Evolutionary conservation across 2,329 filamentous ascomycete species (phyloP).

Genomic region (Trichoderma sp.): DNA sequence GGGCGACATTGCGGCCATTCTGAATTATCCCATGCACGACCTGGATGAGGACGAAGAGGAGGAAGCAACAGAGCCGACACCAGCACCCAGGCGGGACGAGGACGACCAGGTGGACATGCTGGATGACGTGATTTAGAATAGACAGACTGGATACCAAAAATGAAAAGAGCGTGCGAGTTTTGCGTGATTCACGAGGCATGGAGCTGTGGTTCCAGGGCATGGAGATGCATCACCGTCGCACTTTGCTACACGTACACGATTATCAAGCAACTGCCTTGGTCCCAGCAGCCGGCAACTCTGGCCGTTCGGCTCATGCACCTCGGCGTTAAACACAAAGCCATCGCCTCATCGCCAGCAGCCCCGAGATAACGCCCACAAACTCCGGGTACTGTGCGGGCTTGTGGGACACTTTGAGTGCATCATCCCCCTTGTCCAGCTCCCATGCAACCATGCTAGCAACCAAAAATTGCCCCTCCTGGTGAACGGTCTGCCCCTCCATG

Average conservation of each 20-base stretch:
- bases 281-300: not conserved
- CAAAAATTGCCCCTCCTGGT: slow-evolving; percentile 13
- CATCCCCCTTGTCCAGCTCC: too few relatives aligned
- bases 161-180: not conserved
- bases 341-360: not conserved
- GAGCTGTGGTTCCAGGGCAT: not conserved
- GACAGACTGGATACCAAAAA: slow-evolving; percentile 10
- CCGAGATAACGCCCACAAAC: not conserved
- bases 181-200: not conserved
- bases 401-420: not conserved
- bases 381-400: not conserved
- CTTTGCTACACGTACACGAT: too few relatives aligned
- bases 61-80: slow-evolving; percentile 32
- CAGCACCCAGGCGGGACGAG: slow-evolving; percentile 32
- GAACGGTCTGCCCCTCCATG: not conserved
- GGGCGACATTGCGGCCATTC: slow-evolving; percentile 83
- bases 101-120: slow-evolving; percentile 38
- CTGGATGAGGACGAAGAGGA: slow-evolving; percentile 70
- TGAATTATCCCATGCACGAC: slow-evolving; percentile 85
- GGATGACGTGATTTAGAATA: slow-evolving; percentile 41
- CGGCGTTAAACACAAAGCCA: not conserved
- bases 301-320: not conserved
- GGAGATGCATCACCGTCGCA: too few relatives aligned
- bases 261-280: too few relatives aligned
- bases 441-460: not conserved